phyloP scores from a whole-genome alignment of 768 basidiomycete genomes.

The Mycena metata region DNA sequence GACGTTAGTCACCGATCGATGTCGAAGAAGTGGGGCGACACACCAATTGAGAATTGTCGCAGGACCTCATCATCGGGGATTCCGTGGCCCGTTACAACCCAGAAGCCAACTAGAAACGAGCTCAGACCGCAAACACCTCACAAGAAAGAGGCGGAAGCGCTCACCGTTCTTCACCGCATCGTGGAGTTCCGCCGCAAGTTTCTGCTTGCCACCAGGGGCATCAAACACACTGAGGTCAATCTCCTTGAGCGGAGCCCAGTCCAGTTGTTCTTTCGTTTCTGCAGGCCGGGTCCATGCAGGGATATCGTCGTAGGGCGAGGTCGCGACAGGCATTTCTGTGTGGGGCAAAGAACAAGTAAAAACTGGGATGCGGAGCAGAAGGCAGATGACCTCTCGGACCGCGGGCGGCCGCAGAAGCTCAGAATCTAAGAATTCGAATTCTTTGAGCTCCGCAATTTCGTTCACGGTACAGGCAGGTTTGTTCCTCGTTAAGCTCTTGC shows the following conservation, averaged over 20 bases:
- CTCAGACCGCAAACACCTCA: neutral
- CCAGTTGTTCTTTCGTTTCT: conserved; percentile 44
- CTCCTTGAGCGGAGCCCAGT: conserved; percentile 53
- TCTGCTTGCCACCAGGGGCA: conserved; percentile 47
- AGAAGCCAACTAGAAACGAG: conserved; percentile 47
- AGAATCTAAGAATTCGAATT: conserved; percentile 3
- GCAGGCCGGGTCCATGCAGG: conserved; percentile 35
- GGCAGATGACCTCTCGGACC: neutral
- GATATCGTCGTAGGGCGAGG: conserved; percentile 22
- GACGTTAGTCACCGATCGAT: neutral
- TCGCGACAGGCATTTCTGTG: conserved; percentile 25
- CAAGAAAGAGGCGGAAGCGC: neutral
- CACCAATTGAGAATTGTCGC: conserved; percentile 51
- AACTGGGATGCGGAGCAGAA: neutral
- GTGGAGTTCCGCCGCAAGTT: conserved; percentile 50
- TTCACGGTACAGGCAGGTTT: neutral
- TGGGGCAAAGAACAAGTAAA: neutral
- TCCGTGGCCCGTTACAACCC: conserved; percentile 56
- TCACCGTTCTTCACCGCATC: conserved; percentile 54
- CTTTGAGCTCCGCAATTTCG: neutral
- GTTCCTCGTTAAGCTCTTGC: neutral
- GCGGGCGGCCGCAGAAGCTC: conserved; percentile 12
- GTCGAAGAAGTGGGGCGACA: neutral
- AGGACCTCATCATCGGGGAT: conserved; percentile 54
- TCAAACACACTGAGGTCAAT: conserved; percentile 55